phyloP scores from a whole-genome alignment of 2,329 filamentous ascomycete species.

The Westerdykella aurantiaca region DNA sequence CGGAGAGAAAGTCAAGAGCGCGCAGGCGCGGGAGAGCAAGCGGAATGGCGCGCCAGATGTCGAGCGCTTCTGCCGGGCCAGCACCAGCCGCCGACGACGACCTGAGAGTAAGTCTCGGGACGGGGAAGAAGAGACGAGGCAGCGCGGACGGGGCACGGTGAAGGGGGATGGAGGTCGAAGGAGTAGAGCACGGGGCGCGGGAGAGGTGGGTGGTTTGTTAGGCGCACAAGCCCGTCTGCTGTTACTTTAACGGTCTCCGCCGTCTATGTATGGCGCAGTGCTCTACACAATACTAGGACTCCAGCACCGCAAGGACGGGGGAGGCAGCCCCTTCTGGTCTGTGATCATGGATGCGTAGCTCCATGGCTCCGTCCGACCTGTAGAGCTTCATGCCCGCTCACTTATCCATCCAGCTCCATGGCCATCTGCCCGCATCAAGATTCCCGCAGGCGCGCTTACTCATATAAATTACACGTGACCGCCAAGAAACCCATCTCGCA shows the following conservation, averaged over 20 bases:
- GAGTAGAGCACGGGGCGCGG: conserved; percentile 3
- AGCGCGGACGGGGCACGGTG: conserved; percentile 1
- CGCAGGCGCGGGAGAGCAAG: not conserved
- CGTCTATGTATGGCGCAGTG: not conserved
- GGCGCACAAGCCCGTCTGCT: not conserved
- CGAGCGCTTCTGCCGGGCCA: not conserved
- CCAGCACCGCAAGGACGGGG: too few relatives aligned
- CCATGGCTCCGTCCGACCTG: too few relatives aligned
- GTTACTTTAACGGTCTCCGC: not conserved
- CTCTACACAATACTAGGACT: not conserved
- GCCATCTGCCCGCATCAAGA: too few relatives aligned
- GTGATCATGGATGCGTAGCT: too few relatives aligned
- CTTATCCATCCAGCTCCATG: too few relatives aligned
- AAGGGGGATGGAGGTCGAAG: conserved; percentile 1
- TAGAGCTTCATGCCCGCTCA: too few relatives aligned
- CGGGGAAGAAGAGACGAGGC: not conserved
- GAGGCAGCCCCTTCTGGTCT: too few relatives aligned
- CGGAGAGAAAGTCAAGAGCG: not conserved
- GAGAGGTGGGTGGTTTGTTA: not conserved
- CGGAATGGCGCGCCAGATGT: not conserved
- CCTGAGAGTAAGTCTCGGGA: not conserved
- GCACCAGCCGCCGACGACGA: not conserved
- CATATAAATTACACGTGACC: not conserved
- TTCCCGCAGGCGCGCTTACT: too few relatives aligned
- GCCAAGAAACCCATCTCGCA: not conserved